These are phyloP conservation scores for Myxozyma nipponensis DNA, from an alignment of 805 yeast genomes.

Conservation along the genomic window DNA sequence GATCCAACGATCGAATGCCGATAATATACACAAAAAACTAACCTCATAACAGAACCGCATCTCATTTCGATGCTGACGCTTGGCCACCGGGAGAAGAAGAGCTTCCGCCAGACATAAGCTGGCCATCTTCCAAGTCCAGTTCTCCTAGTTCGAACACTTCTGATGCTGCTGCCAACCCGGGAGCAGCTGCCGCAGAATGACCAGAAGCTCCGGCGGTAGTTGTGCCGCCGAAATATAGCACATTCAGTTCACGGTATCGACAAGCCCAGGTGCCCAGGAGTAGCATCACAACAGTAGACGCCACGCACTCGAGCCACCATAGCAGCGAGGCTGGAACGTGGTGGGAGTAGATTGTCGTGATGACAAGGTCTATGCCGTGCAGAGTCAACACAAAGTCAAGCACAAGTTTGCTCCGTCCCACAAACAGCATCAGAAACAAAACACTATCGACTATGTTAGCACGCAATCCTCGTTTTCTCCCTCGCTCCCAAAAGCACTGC, in stretches of 20 bases:
- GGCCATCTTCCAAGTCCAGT: no score
- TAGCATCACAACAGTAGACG: conserved; percentile 66
- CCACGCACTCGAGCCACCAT: conserved; percentile 82
- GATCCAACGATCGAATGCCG: no score
- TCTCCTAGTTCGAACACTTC: no score
- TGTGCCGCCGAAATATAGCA: conserved; percentile 66
- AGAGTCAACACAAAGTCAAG: conserved; percentile 96
- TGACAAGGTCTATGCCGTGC: conserved; percentile 70
- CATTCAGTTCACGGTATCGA: conserved; percentile 85
- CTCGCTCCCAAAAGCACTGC: background rate
- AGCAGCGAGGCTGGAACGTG: conserved; percentile 64
- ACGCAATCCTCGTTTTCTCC: background rate
- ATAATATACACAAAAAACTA: no score
- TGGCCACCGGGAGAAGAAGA: no score
- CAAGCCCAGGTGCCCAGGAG: conserved; percentile 84
- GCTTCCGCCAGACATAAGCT: no score
- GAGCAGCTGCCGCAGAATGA: no score
- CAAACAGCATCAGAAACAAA: conserved; percentile 75
- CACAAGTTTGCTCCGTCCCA: conserved; percentile 88
- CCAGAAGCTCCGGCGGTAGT: no score
- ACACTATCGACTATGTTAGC: conserved; percentile 47
- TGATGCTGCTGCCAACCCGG: no score
- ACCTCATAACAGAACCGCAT: no score
- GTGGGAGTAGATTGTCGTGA: conserved; percentile 62
- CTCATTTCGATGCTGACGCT: no score